Conservation (phyloP, 148 eudicot genomes). For the Rhododendron vialii region DNA sequence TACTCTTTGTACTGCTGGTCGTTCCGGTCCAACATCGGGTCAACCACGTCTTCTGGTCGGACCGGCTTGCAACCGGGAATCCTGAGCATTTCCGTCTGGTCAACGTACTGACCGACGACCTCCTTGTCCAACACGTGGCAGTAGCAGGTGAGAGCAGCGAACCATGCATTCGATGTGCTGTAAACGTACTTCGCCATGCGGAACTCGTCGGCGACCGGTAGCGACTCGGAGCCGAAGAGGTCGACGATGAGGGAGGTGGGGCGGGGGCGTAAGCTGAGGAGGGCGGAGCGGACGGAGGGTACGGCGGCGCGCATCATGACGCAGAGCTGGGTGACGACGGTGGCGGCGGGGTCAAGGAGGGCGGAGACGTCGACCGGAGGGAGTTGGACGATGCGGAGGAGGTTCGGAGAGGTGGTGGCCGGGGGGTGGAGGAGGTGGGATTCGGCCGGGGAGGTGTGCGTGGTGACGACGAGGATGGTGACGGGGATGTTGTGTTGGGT, state of each 20-base stretch:
- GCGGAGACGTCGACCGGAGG: conserved; percentile 26
- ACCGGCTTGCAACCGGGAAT: conserved; percentile 46
- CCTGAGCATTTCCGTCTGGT: conserved; percentile 19
- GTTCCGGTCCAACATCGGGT: neutral
- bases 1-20: neutral
- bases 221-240: conserved; percentile 31
- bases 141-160: conserved; percentile 26
- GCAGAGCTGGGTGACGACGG: conserved; percentile 11
- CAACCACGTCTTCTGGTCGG: conserved; percentile 17
- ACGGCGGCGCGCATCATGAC: conserved; percentile 21
- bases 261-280: conserved; percentile 14
- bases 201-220: conserved; percentile 29
- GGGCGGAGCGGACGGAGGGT: conserved; percentile 18
- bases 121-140: conserved; percentile 19
- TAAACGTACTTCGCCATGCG: conserved; percentile 33
- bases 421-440: neutral
- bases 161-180: conserved; percentile 27
- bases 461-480: conserved; percentile 31
- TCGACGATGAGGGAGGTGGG: conserved; percentile 48
- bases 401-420: neutral
- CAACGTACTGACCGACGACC: conserved; percentile 27
- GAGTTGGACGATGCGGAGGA: conserved; percentile 16
- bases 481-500: conserved; percentile 25
- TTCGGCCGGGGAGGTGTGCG: neutral
- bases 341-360: conserved; percentile 1